Evolutionary conservation across 495 filamentous ascomycete genomes (phyloP).

Genomic region (Neurospora sp.): DNA sequence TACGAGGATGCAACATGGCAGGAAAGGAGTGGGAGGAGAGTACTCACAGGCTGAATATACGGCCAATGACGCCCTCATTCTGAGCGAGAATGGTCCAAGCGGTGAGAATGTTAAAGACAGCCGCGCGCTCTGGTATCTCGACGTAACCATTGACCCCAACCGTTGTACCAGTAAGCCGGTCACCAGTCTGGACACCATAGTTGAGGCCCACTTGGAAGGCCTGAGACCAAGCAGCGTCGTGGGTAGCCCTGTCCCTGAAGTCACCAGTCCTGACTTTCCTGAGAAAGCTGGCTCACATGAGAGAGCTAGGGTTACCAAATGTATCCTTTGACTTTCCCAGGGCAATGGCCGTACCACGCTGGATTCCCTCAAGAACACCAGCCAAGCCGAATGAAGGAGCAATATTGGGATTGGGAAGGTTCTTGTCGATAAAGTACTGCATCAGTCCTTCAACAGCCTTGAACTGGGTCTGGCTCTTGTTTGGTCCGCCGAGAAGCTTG

Average conservation of each 20-base stretch:
- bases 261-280: neutral
- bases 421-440: slow-evolving; percentile 5
- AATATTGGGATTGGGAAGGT: neutral
- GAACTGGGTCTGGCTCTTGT: neutral
- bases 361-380: neutral
- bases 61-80: neutral
- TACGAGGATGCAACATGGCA: neutral
- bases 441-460: neutral
- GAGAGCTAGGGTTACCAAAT: slow-evolving; percentile 1
- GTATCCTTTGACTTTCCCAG: neutral
- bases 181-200: neutral
- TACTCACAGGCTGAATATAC: neutral
- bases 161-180: neutral
- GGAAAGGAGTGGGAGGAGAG: neutral
- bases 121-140: neutral
- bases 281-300: neutral
- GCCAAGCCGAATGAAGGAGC: neutral
- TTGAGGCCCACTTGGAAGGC: neutral
- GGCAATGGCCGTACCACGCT: slow-evolving; percentile 1
- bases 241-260: neutral
- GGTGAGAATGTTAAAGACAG: neutral
- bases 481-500: neutral
- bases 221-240: neutral
- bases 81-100: neutral
- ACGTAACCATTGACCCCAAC: neutral